Conservation (phyloP, 768 basidiomycete genomes). For the Russula vinacea region DNA sequence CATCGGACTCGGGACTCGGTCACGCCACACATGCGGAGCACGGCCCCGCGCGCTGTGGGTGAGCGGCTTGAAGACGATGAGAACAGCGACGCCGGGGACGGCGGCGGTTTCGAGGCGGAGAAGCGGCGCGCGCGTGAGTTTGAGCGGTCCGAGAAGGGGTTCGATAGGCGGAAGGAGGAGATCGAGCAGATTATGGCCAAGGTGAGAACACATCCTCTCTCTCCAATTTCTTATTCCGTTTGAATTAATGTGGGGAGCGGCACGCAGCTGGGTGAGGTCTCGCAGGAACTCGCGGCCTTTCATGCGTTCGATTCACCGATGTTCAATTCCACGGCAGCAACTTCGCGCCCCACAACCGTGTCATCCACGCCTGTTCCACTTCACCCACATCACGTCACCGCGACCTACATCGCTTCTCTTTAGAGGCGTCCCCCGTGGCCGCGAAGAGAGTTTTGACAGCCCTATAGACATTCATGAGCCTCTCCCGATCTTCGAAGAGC, state of each 20-base stretch:
- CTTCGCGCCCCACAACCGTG: constrained; percentile 37
- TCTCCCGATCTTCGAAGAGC: constrained; percentile 21
- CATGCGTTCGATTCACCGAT: constrained; percentile 45
- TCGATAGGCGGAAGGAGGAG: constrained; percentile 64
- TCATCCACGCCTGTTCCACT: constrained; percentile 33
- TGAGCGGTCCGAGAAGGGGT: constrained; percentile 60
- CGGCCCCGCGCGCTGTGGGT: constrained; percentile 12
- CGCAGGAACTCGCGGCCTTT: constrained; percentile 43
- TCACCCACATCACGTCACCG: constrained; percentile 29
- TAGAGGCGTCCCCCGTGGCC: constrained; percentile 4
- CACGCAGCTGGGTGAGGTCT: constrained; percentile 56
- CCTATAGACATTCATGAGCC: constrained; percentile 33
- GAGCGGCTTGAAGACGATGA: constrained; percentile 21
- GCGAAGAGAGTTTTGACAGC: constrained; percentile 35
- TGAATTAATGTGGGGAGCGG: neutral
- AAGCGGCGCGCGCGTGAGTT: constrained; percentile 60
- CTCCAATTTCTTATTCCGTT: neutral
- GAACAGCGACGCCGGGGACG: neutral
- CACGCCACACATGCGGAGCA: constrained; percentile 9
- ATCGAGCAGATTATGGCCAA: constrained; percentile 73
- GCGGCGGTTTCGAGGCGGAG: constrained; percentile 17
- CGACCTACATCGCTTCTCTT: constrained; percentile 27
- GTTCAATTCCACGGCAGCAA: constrained; percentile 36
- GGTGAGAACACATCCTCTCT: constrained; percentile 43
- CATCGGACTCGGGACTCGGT: constrained; percentile 41